These are phyloP conservation scores for Rhizophora apiculata DNA, from an alignment of 345 rosid genomes.

Conservation along the genomic window DNA sequence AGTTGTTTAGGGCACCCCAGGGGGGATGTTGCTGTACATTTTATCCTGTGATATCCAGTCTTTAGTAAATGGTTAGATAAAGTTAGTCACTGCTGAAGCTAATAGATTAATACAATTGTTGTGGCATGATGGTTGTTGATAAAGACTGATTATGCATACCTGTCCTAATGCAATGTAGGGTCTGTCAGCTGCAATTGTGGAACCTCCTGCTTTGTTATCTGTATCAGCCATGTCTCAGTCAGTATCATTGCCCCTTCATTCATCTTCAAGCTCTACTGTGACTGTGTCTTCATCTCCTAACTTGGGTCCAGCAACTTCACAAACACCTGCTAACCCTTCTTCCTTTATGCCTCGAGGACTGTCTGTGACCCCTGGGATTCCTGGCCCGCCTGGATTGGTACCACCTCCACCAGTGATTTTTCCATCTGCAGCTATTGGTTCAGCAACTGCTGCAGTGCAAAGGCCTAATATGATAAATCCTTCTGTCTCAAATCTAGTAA, in stretches of 20 bases:
- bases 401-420: conserved; percentile 24
- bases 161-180: conserved; percentile 43
- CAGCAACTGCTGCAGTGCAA: conserved; percentile 36
- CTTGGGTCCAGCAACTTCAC: conserved; percentile 32
- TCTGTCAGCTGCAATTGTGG: conserved; percentile 30
- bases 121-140: too few species aligned
- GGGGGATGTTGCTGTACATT: too few species aligned
- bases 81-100: too few species aligned
- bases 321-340: conserved; percentile 31
- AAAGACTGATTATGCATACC: conserved; percentile 3
- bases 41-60: too few species aligned
- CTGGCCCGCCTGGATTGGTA: conserved; percentile 44
- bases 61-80: too few species aligned
- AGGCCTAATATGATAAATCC: conserved; percentile 44
- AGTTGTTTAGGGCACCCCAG: too few species aligned
- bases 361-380: conserved; percentile 33
- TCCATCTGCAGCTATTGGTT: conserved; percentile 43
- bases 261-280: conserved; percentile 33
- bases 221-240: conserved; percentile 38
- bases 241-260: conserved; percentile 32
- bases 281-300: conserved; percentile 29
- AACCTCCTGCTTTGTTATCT: conserved; percentile 32
- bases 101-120: too few species aligned
- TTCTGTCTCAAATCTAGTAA: conserved; percentile 39
- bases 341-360: conserved; percentile 42